Percentiles rank a stretch among this genome's conserved stretches.
phyloP scores from a whole-genome alignment of 2,329 filamentous ascomycete species.

The Nannizzia gypsea region DNA sequence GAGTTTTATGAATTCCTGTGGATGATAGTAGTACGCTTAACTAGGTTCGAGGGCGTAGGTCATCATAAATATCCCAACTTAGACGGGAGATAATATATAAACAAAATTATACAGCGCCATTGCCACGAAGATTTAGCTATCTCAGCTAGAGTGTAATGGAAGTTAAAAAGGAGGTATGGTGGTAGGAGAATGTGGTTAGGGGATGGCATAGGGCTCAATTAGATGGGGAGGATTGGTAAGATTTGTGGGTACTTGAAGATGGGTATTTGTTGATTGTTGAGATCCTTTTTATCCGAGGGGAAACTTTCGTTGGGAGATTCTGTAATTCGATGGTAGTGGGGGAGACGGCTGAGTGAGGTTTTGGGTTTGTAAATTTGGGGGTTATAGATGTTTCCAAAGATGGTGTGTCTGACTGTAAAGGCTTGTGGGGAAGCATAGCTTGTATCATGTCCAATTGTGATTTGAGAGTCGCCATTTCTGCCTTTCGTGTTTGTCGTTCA shows the following conservation, averaged over 20 bases:
- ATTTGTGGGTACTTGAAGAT: background rate
- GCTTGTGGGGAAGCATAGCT: background rate
- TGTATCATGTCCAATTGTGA: conserved; percentile 2
- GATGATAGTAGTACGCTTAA: background rate
- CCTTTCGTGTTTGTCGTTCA: background rate
- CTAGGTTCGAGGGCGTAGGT: background rate
- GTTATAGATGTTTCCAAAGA: background rate
- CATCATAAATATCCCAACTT: background rate
- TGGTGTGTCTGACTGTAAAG: background rate
- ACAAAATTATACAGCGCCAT: background rate
- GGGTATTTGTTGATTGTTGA: background rate
- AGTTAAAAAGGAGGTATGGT: background rate
- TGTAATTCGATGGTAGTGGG: background rate
- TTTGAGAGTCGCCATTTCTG: conserved; percentile 2
- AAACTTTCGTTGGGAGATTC: background rate
- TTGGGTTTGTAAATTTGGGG: background rate
- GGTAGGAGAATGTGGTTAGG: background rate
- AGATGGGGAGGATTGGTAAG: background rate
- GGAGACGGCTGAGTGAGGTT: background rate
- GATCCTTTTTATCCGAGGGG: background rate
- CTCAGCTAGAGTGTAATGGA: background rate
- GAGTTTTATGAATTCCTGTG: background rate
- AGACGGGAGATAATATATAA: background rate
- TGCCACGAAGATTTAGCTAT: background rate
- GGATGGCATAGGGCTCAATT: background rate